Evolutionary conservation across 2,329 filamentous ascomycete species (phyloP).

Genomic region (Aureobasidium sp.): DNA sequence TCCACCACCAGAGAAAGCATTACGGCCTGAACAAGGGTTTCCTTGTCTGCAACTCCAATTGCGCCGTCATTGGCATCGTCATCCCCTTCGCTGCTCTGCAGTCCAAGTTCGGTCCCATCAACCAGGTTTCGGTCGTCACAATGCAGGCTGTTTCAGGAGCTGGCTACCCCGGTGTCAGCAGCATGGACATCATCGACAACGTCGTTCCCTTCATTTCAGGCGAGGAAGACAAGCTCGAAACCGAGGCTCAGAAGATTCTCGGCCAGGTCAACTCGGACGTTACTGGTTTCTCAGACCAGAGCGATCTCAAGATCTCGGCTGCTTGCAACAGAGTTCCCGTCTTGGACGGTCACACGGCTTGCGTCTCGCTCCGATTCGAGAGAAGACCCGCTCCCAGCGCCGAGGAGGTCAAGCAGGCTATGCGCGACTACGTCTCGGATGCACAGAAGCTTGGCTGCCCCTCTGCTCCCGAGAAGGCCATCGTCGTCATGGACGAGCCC

Average conservation of each 20-base stretch:
- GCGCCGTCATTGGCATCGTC: slow-evolving; percentile 91
- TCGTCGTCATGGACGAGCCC: slow-evolving; percentile 81
- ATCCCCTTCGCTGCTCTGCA: slow-evolving; percentile 91
- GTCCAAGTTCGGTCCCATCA: slow-evolving; percentile 71
- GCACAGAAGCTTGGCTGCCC: slow-evolving; percentile 78
- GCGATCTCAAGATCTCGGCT: slow-evolving; percentile 67
- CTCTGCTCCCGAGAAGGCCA: slow-evolving; percentile 73
- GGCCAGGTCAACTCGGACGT: slow-evolving; percentile 64
- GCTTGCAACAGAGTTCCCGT: slow-evolving; percentile 94
- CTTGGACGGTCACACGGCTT: slow-evolving; percentile 91
- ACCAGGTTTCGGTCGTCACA: slow-evolving; percentile 77
- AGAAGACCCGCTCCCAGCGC: slow-evolving; percentile 66
- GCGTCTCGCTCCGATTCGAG: slow-evolving; percentile 78
- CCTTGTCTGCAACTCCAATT: slow-evolving; percentile 96
- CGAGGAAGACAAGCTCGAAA: slow-evolving; percentile 94
- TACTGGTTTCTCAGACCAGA: slow-evolving; percentile 71
- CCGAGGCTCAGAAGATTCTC: slow-evolving; percentile 90
- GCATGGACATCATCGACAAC: slow-evolving; percentile 95
- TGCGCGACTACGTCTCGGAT: slow-evolving; percentile 75
- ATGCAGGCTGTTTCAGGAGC: slow-evolving; percentile 92
- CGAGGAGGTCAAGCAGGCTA: slow-evolving; percentile 68
- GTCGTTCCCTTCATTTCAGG: slow-evolving; percentile 88
- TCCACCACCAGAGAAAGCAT: slow-evolving; percentile 76
- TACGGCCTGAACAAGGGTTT: slow-evolving; percentile 75
- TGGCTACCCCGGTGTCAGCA: slow-evolving; percentile 81